Evolutionary conservation across 495 filamentous ascomycete genomes (phyloP), one percentile per base, ranked within the genome.

Genomic region (Neurospora hispaniola): DNA sequence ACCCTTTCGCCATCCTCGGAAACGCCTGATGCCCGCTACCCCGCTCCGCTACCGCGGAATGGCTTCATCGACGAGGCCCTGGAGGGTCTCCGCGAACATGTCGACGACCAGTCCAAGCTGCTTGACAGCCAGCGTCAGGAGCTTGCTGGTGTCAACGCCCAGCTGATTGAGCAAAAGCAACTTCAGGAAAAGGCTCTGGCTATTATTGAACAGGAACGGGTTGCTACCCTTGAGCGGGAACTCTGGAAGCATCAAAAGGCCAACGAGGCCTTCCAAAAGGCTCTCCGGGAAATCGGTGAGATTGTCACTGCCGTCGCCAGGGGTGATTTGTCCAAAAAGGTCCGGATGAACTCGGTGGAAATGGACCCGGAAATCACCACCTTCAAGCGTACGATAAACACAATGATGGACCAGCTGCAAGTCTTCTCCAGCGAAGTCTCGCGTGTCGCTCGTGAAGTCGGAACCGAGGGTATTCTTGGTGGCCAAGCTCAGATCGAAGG

Each of bases 361-460:
- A 96, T 98, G 92, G 96, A 99, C 86, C 94, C 96, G 1, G 96
- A 99, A 86, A 99, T 99, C 78, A 93, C 93, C n/a, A 95, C 92
- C 5, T 99, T 99, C 88, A 99, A 99, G 85, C 90, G 93, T 72
- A 98, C 94, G 48, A 90, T 93, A 84, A 99, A 99, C 79, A 97
- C 91, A 71, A 99, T 99, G 96, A 97, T 98, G 88, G 96, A 98
- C 79, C 96, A 98, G 83, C 87, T 99, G 71, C 94, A 98, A 80
- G 92, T 96, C 70, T 99, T 99, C 82, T 94, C 96, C 78, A 95
- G 92, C 80, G 94, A 99, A 84, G 96, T 99, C 76, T 98, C 96
- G 73, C 90, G 93, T 76, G 92, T 99, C 75, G 96, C 96, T 44
- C 92, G 93, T 82, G 96, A 98, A 80, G 96, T 98, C 83, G 96